Evolutionary conservation across 208 protist genomes (phyloP).

Genomic region (Crithidia brevicula): DNA sequence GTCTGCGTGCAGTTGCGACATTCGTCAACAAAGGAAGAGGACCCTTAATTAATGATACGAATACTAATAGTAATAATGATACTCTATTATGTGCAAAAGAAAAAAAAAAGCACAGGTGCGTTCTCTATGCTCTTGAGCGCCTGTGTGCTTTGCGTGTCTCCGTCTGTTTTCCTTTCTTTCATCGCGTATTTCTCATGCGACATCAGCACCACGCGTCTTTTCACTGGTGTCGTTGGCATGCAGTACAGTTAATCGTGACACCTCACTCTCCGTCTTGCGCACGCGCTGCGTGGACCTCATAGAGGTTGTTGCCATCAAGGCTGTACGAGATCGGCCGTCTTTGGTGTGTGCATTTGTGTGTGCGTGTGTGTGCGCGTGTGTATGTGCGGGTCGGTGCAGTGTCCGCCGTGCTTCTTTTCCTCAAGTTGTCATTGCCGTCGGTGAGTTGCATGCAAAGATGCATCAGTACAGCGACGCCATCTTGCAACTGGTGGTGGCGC

Average conservation of each 20-base stretch:
- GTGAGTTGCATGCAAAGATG: conserved; percentile 4
- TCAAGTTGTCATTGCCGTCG: not conserved
- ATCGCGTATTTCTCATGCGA: not conserved
- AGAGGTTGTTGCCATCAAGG: conserved; percentile 38
- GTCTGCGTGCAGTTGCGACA: no score
- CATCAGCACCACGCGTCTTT: no score
- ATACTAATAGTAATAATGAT: no score
- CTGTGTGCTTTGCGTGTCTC: no score
- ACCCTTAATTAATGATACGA: no score
- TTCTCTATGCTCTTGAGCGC: no score
- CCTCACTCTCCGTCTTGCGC: conserved; percentile 16
- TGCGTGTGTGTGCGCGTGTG: not conserved
- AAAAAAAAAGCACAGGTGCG: no score
- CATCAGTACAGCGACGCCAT: conserved; percentile 45
- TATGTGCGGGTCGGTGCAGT: not conserved
- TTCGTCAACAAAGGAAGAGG: no score
- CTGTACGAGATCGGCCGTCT: conserved; percentile 32
- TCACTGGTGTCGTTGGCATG: no score
- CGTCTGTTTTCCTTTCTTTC: not conserved
- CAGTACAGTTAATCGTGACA: conserved; percentile 36
- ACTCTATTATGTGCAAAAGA: no score
- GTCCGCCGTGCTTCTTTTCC: not conserved
- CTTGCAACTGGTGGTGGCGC: conserved; percentile 24
- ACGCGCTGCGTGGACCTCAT: conserved; percentile 6
- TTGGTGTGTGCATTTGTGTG: no score